Base-by-base conservation (phyloP, 192 early-diverging fungal genomes). In the Backusella tarrabulga region DNA sequence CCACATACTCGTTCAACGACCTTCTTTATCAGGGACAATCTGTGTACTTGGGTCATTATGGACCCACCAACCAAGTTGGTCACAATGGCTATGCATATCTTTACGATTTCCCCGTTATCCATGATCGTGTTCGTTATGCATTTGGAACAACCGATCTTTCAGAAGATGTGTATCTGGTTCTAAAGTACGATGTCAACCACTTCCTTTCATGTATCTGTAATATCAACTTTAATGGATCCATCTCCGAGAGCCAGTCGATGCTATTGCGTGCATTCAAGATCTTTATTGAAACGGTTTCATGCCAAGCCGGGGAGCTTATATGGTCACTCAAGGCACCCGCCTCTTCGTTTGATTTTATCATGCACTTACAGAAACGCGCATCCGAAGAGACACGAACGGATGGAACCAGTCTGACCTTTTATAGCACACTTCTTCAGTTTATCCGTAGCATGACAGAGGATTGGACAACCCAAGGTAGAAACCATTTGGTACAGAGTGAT, bases 31-130 rank as follows among this genome's bases (percentile, higher is more conserved):
- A 63, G 4, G 56, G 23, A 11, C 56, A 12, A 29, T 75, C 74
- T 35, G 21, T 14, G 0, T 21, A 44, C 9, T 70, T 76, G 32
- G 68, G 75, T 52, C 71, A 76, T 29, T 56, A 66, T 26, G 75
- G 80, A 3, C 56, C 68, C 40, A 71, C 71, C 68, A 69, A 81
- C 14, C 75, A 70, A 12, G 71, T 68, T 21, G 73, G 81, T 19
- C 74, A 80, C 32, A 82, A 85, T 78, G 83, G 83, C 2, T 73
- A 79, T 14, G 67, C 73, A 12, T 85, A 76, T 34, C 68, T 80
- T 17, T 85, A 85, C 69, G 80, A 81, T 74, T 56, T 77, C 34
- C 32, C 19, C 21, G 21, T 81, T 3, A 72, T 76, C 14, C 36
- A 68, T 36, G 35, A 69, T n/a, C 76, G 80, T 21, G 56, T 81